Conservation (phyloP, 352 stramenopile genomes). For the Phytophthora pisi region DNA sequence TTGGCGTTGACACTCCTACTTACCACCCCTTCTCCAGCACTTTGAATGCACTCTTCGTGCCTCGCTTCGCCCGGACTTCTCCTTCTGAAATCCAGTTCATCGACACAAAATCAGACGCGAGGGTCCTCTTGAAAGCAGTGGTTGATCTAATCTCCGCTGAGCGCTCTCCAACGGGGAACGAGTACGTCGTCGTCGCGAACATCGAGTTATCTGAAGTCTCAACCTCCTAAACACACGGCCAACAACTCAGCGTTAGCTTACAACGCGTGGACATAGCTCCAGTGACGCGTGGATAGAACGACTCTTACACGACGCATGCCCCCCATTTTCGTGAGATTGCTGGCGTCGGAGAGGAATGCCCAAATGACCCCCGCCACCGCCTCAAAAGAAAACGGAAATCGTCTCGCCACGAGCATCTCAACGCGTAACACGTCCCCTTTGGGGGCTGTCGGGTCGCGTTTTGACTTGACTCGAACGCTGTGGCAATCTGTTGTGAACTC, state of each 20-base stretch:
- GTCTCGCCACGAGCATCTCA: constrained; percentile 28
- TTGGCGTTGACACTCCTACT: constrained; percentile 12
- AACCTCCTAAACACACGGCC: constrained; percentile 17
- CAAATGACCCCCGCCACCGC: constrained; percentile 39
- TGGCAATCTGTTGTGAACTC: constrained; percentile 30
- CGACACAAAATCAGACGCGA: constrained; percentile 1
- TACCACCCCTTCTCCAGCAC: constrained; percentile 49
- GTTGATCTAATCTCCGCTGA: constrained; percentile 14
- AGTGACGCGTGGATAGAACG: not conserved
- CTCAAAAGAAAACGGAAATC: constrained; percentile 44
- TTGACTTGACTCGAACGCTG: constrained; percentile 30
- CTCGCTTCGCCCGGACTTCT: constrained; percentile 37
- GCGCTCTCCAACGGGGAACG: constrained; percentile 26
- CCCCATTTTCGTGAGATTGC: constrained; percentile 25
- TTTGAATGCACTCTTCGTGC: constrained; percentile 41
- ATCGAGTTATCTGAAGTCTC: constrained; percentile 30
- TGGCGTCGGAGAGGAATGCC: constrained; percentile 35
- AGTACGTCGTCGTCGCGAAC: constrained; percentile 32
- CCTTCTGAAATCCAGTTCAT: constrained; percentile 45
- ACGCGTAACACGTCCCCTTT: constrained; percentile 27
- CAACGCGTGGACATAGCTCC: not conserved
- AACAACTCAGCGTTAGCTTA: not conserved
- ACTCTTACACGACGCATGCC: constrained; percentile 18
- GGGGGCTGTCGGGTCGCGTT: constrained; percentile 11
- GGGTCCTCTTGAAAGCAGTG: constrained; percentile 14